phyloP scores from a whole-genome alignment of 2,329 filamentous ascomycete species.

The Xylaria sp. region DNA sequence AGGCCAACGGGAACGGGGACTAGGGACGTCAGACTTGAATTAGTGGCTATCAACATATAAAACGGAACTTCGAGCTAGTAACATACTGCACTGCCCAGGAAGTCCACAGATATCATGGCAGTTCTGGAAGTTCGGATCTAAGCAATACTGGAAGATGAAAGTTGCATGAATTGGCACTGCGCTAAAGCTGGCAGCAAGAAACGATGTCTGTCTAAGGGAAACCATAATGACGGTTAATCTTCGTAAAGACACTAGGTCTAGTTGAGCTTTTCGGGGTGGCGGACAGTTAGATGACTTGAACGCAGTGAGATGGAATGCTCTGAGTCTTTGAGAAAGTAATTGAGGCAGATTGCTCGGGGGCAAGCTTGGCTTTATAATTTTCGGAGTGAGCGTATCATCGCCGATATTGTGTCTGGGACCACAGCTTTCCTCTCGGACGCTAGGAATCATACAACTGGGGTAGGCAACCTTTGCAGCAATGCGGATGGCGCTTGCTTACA shows the following conservation, averaged over 20 bases:
- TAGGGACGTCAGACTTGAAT: neutral
- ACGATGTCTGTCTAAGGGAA: neutral
- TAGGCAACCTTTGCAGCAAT: too few species aligned
- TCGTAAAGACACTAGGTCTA: too few species aligned
- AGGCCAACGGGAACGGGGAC: slow-evolving; percentile 3
- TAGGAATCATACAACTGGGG: neutral
- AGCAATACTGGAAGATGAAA: slow-evolving; percentile 4
- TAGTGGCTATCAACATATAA: neutral
- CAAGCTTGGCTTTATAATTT: neutral
- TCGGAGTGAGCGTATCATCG: neutral
- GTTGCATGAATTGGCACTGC: neutral
- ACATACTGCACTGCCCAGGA: slow-evolving; percentile 4
- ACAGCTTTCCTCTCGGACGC: neutral
- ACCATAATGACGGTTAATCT: neutral
- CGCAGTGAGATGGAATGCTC: neutral
- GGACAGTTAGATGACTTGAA: neutral
- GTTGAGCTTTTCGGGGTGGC: neutral
- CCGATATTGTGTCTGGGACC: neutral
- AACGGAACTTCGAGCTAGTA: neutral
- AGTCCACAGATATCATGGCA: slow-evolving; percentile 3
- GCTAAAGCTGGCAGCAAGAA: neutral
- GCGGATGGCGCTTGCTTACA: neutral
- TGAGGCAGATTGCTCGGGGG: neutral
- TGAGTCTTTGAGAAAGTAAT: too few species aligned
- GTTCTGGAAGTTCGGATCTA: neutral